Evolutionary conservation across 352 stramenopile species (phyloP), one percentile per base, ranked within the genome.

Genomic region (Globisporangium paddicum): DNA sequence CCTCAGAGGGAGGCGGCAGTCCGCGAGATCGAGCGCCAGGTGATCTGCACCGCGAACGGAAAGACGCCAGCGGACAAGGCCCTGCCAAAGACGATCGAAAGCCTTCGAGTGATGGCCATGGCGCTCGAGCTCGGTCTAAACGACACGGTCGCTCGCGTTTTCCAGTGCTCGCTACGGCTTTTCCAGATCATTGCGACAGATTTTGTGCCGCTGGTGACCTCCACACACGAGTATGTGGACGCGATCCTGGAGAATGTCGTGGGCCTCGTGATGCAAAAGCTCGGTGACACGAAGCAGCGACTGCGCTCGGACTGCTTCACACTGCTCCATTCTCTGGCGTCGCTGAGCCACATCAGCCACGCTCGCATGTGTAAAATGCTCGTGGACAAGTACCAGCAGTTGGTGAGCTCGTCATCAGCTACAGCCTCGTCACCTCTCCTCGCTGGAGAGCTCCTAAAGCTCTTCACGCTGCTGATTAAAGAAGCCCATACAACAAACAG

Each of bases 261-360:
- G 1, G 71, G 72, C 0, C 59, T 87, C 1, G 81, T 88, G 28
- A 69, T 93, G 7, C 79, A 89, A 44, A 90, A 88, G 60, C 71
- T 93, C 21, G 77, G 79, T 23, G 84, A 93, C 58, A 86, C 84
- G 0, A 93, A 93, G 48, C 82, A 90, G 30, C 66, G 84, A 5
- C 47, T 94, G 13, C 78, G 84, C 8, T 67, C 79, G 19, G 84
- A 94, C 28, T 92, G 76, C 47, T 84, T 86, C 52, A 89, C 80
- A 16, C 52, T 92, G 0, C 58, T 94, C 5, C 74, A 90, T 40
- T 82, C 82, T 3, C 67, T 92, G 26, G 71, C 82, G 0, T 74
- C 73, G 0, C 57, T 91, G 2, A 63, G 25, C 19, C 82, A 91
- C 53, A 68, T 92, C 23, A 79, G 80, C 3, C 67, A 84, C n/a